A percentile compares a stretch with the other conserved stretches of the same genome.
Evolutionary conservation across 1,284 basidiomycete genomes (phyloP).

Genomic region (Boletus hoseneyae): DNA sequence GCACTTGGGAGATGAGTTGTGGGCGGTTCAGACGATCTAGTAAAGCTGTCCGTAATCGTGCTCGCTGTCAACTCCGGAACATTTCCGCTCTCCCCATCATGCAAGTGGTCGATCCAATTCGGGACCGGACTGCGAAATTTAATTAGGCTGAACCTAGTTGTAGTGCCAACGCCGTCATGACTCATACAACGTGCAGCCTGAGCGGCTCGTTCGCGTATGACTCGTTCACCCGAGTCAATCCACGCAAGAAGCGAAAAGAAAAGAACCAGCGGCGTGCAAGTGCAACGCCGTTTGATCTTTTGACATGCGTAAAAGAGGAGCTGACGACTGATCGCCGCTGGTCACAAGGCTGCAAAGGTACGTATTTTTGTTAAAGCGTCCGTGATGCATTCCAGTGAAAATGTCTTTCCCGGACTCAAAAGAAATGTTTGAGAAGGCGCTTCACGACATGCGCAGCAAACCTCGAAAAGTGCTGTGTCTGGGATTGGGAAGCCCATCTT

Average conservation of each 20-base stretch:
- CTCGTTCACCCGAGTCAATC: constrained; percentile 39
- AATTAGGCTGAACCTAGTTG: too few species aligned
- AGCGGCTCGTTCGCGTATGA: constrained; percentile 35
- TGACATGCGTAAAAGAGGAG: constrained; percentile 40
- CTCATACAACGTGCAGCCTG: constrained; percentile 15
- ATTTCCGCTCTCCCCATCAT: too few species aligned
- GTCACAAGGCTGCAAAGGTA: constrained; percentile 40
- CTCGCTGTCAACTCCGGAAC: too few species aligned
- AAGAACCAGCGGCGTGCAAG: constrained; percentile 21
- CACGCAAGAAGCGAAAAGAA: constrained; percentile 37
- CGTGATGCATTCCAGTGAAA: neutral
- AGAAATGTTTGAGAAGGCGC: constrained; percentile 37
- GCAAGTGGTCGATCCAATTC: too few species aligned
- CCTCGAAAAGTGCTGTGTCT: constrained; percentile 50
- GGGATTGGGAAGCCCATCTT: constrained; percentile 64
- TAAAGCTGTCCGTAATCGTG: too few species aligned
- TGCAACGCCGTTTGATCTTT: constrained; percentile 25
- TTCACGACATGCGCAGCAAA: constrained; percentile 24
- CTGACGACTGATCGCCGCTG: constrained; percentile 38
- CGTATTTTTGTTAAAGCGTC: constrained; percentile 14
- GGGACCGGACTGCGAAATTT: neutral
- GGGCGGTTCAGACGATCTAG: constrained; percentile 73
- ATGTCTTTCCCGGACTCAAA: constrained; percentile 8
- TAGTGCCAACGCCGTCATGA: too few species aligned
- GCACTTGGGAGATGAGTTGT: constrained; percentile 89